Percentiles rank a stretch among this genome's conserved stretches.
Conservation (phyloP, 345 rosid genomes). For the Dipteronia dyeriana region DNA sequence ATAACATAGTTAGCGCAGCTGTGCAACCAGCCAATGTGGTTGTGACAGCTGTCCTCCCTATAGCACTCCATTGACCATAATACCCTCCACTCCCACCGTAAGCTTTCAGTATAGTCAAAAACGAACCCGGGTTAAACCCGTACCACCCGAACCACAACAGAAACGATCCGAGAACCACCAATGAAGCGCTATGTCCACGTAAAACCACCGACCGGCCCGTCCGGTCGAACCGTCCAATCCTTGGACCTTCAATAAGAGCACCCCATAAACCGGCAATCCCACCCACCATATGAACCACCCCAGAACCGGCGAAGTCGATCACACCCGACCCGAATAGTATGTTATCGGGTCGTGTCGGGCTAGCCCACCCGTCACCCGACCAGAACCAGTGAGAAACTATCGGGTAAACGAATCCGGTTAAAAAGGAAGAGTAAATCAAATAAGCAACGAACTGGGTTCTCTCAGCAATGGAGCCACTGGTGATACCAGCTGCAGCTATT, state of each 20-base stretch:
- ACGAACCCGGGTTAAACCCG: constrained; percentile 77
- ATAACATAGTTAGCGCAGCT: constrained; percentile 75
- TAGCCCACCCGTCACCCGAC: constrained; percentile 76
- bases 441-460: constrained; percentile 81
- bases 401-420: constrained; percentile 78
- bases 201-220: constrained; percentile 45
- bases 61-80: constrained; percentile 82
- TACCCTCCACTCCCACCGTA: constrained; percentile 35
- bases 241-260: constrained; percentile 66
- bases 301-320: constrained; percentile 84
- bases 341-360: constrained; percentile 32
- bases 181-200: constrained; percentile 70
- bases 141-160: constrained; percentile 88
- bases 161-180: constrained; percentile 76
- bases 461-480: constrained; percentile 83
- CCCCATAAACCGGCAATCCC: constrained; percentile 86
- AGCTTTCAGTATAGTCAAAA: constrained; percentile 39
- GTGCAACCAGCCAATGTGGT: constrained; percentile 81
- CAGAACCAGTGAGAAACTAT: constrained; percentile 77
- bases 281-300: constrained; percentile 84
- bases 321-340: constrained; percentile 54
- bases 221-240: constrained; percentile 64
- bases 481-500: constrained; percentile 77
- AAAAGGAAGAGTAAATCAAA: constrained; percentile 61
- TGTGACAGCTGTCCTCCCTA: constrained; percentile 80